phyloP scores from a whole-genome alignment of 2,329 filamentous ascomycete genomes.

The Arthrobotrys sphaeroides region DNA sequence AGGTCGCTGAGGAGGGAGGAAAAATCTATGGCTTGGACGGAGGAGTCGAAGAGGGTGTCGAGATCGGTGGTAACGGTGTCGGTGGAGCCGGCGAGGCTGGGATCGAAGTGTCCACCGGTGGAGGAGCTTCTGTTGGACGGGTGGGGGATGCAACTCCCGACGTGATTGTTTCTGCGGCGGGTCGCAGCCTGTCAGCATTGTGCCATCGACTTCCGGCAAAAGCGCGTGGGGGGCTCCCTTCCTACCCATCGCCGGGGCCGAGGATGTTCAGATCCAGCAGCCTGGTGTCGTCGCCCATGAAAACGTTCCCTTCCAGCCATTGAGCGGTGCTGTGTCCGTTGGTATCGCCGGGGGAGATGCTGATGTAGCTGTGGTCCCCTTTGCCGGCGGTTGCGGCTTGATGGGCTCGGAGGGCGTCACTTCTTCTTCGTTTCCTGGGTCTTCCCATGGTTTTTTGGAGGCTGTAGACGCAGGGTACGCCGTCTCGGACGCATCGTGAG shows the following conservation, averaged over 20 bases:
- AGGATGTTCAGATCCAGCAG: conserved; percentile 41
- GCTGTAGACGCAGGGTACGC: conserved; percentile 70
- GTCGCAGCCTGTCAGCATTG: conserved; percentile 3
- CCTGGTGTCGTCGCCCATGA: conserved; percentile 35
- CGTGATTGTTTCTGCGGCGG: conserved; percentile 15
- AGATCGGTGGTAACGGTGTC: conserved; percentile 25
- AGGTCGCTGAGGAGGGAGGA: conserved; percentile 43
- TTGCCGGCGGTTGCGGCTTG: conserved; percentile 20
- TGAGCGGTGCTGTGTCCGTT: conserved; percentile 29
- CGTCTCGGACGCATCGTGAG: conserved; percentile 69
- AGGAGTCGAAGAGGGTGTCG: conserved; percentile 44
- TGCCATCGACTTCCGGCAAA: background rate
- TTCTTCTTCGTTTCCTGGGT: conserved; percentile 68
- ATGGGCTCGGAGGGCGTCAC: conserved; percentile 42
- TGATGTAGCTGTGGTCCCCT: conserved; percentile 24
- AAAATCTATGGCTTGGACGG: conserved; percentile 43
- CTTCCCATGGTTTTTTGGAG: conserved; percentile 74
- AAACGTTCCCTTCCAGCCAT: conserved; percentile 41
- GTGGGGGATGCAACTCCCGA: conserved; percentile 33
- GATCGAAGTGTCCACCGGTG: conserved; percentile 18
- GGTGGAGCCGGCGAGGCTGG: conserved; percentile 17
- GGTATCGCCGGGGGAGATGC: conserved; percentile 6
- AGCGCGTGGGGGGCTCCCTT: background rate
- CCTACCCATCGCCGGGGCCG: conserved; percentile 41
- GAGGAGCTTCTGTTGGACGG: conserved; percentile 13